Evolutionary conservation across 192 early-diverging fungal genomes (phyloP).

Genomic region (Backusella luteola): DNA sequence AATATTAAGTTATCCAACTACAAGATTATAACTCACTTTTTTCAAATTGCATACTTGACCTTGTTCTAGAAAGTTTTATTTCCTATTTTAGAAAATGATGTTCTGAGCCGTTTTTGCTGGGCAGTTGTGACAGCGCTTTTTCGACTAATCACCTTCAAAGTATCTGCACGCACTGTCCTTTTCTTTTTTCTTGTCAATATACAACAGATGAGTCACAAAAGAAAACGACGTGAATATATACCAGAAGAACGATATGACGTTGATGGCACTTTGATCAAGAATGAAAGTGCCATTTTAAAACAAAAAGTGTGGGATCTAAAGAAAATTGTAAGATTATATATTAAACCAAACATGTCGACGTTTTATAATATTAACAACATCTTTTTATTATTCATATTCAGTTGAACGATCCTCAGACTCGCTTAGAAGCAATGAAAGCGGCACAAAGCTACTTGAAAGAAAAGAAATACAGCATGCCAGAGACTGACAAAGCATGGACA

Average conservation of each 20-base stretch:
- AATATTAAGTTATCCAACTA: too few species aligned
- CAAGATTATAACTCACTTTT: too few species aligned
- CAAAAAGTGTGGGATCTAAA: slow-evolving; percentile 31
- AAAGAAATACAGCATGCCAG: background rate
- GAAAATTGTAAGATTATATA: slow-evolving; percentile 24
- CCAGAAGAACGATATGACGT: slow-evolving; percentile 21
- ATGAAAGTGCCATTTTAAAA: background rate
- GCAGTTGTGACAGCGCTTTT: background rate
- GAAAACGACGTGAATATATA: slow-evolving; percentile 5
- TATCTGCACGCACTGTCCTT: background rate
- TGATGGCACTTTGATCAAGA: slow-evolving; percentile 16
- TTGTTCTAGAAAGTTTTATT: too few species aligned
- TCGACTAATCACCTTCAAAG: background rate
- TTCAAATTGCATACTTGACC: too few species aligned
- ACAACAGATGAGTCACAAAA: background rate
- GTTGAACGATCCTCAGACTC: slow-evolving; percentile 20
- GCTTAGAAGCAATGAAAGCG: slow-evolving; percentile 17
- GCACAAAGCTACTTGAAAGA: slow-evolving; percentile 31
- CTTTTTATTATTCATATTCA: background rate
- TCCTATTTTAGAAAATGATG: background rate
- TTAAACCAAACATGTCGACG: background rate
- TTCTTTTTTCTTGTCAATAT: background rate
- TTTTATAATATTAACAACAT: too few species aligned
- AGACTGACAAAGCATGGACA: slow-evolving; percentile 19
- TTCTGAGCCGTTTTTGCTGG: background rate